Evolutionary conservation across 2,329 filamentous ascomycete genomes (phyloP).

Genomic region (Colletotrichum noveboracense): DNA sequence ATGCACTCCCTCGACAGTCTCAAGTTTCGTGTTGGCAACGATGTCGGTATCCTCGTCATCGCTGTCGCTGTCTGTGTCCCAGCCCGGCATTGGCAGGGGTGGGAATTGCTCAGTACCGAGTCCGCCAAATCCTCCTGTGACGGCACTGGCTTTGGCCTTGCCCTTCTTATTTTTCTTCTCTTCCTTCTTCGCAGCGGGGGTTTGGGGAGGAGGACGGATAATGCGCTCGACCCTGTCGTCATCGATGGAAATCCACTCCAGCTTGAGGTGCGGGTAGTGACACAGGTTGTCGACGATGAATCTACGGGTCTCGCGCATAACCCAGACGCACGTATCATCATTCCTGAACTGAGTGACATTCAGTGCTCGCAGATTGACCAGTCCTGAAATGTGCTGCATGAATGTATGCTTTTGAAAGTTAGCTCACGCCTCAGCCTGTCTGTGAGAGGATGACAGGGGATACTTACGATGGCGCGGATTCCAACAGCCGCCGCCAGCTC

Average conservation of each 20-base stretch:
- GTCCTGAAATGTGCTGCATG: conserved; percentile 55
- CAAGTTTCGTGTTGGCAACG: conserved; percentile 33
- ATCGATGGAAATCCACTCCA: conserved; percentile 65
- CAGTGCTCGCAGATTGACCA: conserved; percentile 57
- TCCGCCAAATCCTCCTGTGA: neutral
- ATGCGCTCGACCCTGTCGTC: conserved; percentile 56
- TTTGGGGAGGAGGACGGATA: conserved; percentile 41
- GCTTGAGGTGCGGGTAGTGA: conserved; percentile 58
- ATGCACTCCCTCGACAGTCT: conserved; percentile 41
- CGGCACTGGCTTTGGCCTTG: conserved; percentile 23
- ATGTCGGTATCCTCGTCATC: conserved; percentile 34
- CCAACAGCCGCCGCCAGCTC: conserved; percentile 63
- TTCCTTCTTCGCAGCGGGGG: conserved; percentile 31
- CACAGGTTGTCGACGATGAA: conserved; percentile 65
- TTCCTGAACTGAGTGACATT: conserved; percentile 60
- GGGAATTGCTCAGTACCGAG: conserved; percentile 27
- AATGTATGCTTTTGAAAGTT: conserved; percentile 54
- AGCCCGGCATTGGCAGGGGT: conserved; percentile 27
- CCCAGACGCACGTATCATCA: conserved; percentile 61
- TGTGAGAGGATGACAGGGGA: neutral
- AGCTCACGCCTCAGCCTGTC: neutral
- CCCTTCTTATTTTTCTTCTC: conserved; percentile 24
- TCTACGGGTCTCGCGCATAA: conserved; percentile 60
- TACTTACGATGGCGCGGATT: conserved; percentile 58
- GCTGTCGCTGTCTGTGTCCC: conserved; percentile 36